Evolutionary conservation across 2,329 filamentous ascomycete genomes (phyloP), one percentile per base, ranked within the genome.

Genomic region (Alternaria viburni): DNA sequence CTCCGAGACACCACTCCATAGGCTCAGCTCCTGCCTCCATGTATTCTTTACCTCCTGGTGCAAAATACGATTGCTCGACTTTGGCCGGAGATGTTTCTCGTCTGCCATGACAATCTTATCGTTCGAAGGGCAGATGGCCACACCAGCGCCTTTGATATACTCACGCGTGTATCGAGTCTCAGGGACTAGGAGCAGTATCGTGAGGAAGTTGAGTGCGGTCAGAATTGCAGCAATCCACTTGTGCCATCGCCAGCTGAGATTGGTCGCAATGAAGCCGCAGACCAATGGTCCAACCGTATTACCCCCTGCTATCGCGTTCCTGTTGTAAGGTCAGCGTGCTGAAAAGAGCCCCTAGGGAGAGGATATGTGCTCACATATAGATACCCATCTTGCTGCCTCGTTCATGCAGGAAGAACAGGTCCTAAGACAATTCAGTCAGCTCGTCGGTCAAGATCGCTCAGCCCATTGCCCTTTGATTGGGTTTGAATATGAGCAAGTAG

Each of bases 241-340:
- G 45, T 80, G 77, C 70, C 79, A 80, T 2, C 80, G 66, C 79
- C 79, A 81, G 15, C 70, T 71, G 4, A 79, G 64, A 8, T 70
- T 69, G n/a, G 76, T 70, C 7, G 79, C 69, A 11, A 81, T 70
- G 59, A 81, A 81, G 4, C 79, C 79, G 36, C 79, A 81, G 21
- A 81, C 77, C 19, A 81, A 56, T 7, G 79, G 79, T 0, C 80
- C 79, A 17, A 82, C 61, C 2, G 78, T 80, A 60, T 81, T 81
- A 8, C 79, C 79, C 8, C 78, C 76, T 13, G 74, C 66, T 46
- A 81, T 81, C 4, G 74, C 70, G 57, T 77, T 79, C 67, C 65
- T 69, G 17, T 6, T 13, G 44, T 9, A 11, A 15, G 13, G 17
- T 45, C 19, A 41, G 36, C 36, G 8, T 17, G 11, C n/a, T 17